Conservation (phyloP, 1,139 yeast genomes). For the Suhomyces coccinellae region DNA sequence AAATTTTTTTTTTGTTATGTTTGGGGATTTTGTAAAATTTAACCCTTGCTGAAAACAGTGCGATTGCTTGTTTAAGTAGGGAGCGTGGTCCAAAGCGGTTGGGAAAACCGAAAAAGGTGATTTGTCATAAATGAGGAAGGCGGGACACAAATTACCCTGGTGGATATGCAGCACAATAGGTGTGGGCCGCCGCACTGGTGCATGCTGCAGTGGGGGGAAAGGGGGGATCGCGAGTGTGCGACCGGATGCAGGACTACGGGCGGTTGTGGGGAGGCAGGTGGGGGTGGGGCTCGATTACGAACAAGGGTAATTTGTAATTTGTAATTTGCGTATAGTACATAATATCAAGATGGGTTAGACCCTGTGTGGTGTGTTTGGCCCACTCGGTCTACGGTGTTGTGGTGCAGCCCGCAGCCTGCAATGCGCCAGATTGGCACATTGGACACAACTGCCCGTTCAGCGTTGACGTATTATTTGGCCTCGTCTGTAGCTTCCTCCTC, state of each 20-base stretch:
- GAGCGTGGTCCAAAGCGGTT: conserved; percentile 12
- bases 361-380: too few species aligned
- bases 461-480: neutral
- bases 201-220: conserved; percentile 1
- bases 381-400: too few species aligned
- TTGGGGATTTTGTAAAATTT: conserved; percentile 12
- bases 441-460: too few species aligned
- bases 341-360: too few species aligned
- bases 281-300: neutral
- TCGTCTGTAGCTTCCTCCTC: neutral
- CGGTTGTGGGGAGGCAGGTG: neutral
- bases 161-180: conserved; percentile 1
- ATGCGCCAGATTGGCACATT: too few species aligned
- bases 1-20: conserved; percentile 13
- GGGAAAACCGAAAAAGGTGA: conserved; percentile 15
- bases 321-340: too few species aligned
- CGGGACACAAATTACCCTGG: conserved; percentile 10
- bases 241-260: neutral
- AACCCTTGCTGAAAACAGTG: conserved; percentile 15
- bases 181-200: conserved; percentile 2
- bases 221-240: neutral
- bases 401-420: too few species aligned
- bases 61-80: conserved; percentile 15
- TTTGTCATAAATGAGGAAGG: conserved; percentile 17
- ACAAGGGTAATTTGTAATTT: too few species aligned